Base-by-base conservation (phyloP, 163 green algal genomes). In the Prototheca cutis region DNA sequence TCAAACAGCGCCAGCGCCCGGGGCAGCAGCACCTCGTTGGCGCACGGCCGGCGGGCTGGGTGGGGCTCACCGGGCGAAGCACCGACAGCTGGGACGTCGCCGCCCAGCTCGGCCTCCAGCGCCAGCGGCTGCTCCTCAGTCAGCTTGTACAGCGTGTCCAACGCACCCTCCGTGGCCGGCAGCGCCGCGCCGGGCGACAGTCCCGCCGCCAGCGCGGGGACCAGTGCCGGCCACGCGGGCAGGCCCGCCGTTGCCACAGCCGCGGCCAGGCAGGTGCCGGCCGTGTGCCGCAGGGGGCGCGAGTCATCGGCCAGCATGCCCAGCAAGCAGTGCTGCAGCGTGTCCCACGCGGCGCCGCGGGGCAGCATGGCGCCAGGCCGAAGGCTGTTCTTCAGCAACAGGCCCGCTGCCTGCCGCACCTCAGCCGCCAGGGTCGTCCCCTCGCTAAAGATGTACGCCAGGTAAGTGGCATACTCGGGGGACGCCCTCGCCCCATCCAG, bases 341-440 rank as follows among this genome's bases (percentile, higher is more conserved):
- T 34, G 27, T 17, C 18, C 25, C 36, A 2, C 47, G 21, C 55
- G 23, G 31, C 18, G 25, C 17, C 56, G 32, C 13, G 19, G 40
- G 48, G 23, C 31, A 36, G 62, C 28, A 55, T 61, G 56, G 79
- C 90, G 40, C 83, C 71, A 24, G 71, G 34, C 42, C 82, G 82
- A 5, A 97, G 63, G 63, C 92, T 94, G 79, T 98, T 98, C 69
- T 98, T 97, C 30, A 98, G 75, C 55, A 96, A 66, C 39, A 98
- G 72, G 5, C 91, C 91, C 1, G 91, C 91, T 36, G 67, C 81
- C 67, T 98, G 91, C 17, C 91, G 74, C 36, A 93, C 84, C 79
- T 94, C 87, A 1, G 84, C 57, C 4, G 80, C 63, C 15, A 92
- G 66, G 18, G 73, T 74, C 51, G 92, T 81, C 0, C 71, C 89